Conservation (phyloP, 2,329 filamentous ascomycete species). For the Trichoderma atroviride region DNA sequence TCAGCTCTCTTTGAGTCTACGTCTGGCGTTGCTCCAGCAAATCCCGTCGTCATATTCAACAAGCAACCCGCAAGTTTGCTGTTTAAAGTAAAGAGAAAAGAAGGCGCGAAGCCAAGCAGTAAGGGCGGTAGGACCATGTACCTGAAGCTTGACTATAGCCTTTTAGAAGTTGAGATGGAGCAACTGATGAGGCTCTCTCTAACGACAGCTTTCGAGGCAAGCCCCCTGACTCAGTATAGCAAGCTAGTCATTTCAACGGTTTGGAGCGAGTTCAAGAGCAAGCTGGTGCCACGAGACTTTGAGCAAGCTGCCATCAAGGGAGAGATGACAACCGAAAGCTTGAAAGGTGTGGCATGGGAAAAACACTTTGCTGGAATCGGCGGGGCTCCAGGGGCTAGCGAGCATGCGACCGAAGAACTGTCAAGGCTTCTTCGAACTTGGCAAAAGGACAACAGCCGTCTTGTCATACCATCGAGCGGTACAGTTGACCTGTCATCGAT, state of each 20-base stretch:
- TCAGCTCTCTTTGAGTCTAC: constrained; percentile 70
- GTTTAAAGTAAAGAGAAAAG: constrained; percentile 72
- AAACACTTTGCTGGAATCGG: constrained; percentile 56
- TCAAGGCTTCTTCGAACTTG: constrained; percentile 39
- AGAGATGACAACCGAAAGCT: constrained; percentile 52
- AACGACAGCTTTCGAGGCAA: constrained; percentile 42
- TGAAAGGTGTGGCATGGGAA: constrained; percentile 52
- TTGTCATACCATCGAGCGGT: constrained; percentile 34
- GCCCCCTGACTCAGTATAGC: constrained; percentile 49
- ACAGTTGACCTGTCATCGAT: constrained; percentile 61
- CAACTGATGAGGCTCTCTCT: constrained; percentile 51
- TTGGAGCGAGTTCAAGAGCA: constrained; percentile 46
- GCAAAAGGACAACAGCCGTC: constrained; percentile 36
- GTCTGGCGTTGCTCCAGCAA: constrained; percentile 57
- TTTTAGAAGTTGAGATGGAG: constrained; percentile 74
- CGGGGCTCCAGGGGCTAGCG: constrained; percentile 39
- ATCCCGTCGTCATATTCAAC: constrained; percentile 68
- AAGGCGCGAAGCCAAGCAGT: constrained; percentile 40
- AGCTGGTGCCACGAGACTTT: constrained; percentile 53
- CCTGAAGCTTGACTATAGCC: constrained; percentile 74
- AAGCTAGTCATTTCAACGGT: constrained; percentile 51
- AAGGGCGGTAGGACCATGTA: constrained; percentile 54
- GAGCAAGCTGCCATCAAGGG: constrained; percentile 60
- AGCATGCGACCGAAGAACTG: constrained; percentile 37
- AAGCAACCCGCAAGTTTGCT: constrained; percentile 80